Conservation (phyloP, 139 green algal genomes). For the Picocystis salinarum region DNA sequence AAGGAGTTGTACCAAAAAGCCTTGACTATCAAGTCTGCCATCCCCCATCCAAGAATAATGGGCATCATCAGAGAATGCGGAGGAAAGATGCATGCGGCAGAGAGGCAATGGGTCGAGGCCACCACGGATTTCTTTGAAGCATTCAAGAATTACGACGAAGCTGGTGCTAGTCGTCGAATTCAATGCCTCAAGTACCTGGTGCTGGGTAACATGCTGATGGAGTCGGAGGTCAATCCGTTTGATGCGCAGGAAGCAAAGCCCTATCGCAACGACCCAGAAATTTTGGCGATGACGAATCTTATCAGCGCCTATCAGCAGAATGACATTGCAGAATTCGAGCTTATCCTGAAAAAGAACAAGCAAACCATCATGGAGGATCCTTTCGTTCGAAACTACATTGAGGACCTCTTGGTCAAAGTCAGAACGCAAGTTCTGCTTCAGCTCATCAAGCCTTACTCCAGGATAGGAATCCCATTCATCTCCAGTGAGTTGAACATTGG, state of each 20-base stretch:
- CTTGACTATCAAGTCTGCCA: conserved; percentile 74
- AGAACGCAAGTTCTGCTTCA: conserved; percentile 80
- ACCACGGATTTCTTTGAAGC: conserved; percentile 98
- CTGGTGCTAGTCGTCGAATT: conserved; percentile 50
- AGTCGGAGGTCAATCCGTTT: conserved; percentile 20
- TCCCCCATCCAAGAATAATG: conserved; percentile 85
- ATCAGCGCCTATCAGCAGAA: conserved; percentile 87
- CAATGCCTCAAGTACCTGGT: conserved; percentile 98
- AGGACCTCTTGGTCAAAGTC: conserved; percentile 89
- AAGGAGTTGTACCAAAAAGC: conserved; percentile 62
- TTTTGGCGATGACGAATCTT: conserved; percentile 86
- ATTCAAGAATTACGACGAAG: conserved; percentile 97
- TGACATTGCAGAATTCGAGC: conserved; percentile 83
- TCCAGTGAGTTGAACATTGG: conserved; percentile 73
- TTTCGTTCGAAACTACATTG: conserved; percentile 89
- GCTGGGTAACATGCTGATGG: conserved; percentile 94
- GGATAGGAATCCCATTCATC: conserved; percentile 76
- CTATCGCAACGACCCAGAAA: conserved; percentile 38
- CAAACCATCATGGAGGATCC: conserved; percentile 81
- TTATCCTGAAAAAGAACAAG: conserved; percentile 52
- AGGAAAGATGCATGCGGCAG: conserved; percentile 96
- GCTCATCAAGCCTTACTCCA: conserved; percentile 76
- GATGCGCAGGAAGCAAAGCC: conserved; percentile 5
- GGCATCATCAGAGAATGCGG: conserved; percentile 93
- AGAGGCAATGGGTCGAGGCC: conserved; percentile 67